These are phyloP conservation scores for Cladophialophora yegresii DNA, from an alignment of 2,329 filamentous ascomycete genomes.

Conservation along the genomic window DNA sequence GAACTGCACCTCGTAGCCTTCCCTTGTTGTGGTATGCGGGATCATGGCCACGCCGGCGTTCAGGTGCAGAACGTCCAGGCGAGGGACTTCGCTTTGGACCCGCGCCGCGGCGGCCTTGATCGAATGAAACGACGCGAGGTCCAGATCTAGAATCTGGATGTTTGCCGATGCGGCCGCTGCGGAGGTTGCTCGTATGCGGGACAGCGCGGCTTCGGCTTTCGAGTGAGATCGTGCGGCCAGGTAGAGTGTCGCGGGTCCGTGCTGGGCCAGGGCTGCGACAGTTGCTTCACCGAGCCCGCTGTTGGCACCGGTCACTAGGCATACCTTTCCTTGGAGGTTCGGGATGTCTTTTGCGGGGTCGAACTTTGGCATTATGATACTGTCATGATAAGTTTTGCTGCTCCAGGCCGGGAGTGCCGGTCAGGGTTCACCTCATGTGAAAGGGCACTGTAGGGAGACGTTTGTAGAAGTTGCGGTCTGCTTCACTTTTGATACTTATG, in stretches of 20 bases:
- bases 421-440: neutral
- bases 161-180: neutral
- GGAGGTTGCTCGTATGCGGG: slow-evolving; percentile 41
- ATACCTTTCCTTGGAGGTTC: slow-evolving; percentile 46
- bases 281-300: slow-evolving; percentile 52
- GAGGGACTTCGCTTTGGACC: slow-evolving; percentile 41
- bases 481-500: neutral
- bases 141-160: slow-evolving; percentile 40
- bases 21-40: slow-evolving; percentile 43
- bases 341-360: slow-evolving; percentile 39
- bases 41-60: slow-evolving; percentile 41
- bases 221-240: slow-evolving; percentile 46
- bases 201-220: slow-evolving; percentile 40
- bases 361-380: slow-evolving; percentile 9
- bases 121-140: slow-evolving; percentile 50
- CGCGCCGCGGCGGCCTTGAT: slow-evolving; percentile 46
- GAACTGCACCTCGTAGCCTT: slow-evolving; percentile 55
- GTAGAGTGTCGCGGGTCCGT: slow-evolving; percentile 50
- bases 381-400: too few relatives aligned
- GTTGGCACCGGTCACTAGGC: slow-evolving; percentile 51
- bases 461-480: neutral
- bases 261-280: slow-evolving; percentile 47
- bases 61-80: slow-evolving; percentile 1
- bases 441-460: neutral
- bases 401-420: neutral